Evolutionary conservation across 306 rosid species (phyloP), one percentile per base, ranked within the genome.

Genomic region (Inga leiocalycina): DNA sequence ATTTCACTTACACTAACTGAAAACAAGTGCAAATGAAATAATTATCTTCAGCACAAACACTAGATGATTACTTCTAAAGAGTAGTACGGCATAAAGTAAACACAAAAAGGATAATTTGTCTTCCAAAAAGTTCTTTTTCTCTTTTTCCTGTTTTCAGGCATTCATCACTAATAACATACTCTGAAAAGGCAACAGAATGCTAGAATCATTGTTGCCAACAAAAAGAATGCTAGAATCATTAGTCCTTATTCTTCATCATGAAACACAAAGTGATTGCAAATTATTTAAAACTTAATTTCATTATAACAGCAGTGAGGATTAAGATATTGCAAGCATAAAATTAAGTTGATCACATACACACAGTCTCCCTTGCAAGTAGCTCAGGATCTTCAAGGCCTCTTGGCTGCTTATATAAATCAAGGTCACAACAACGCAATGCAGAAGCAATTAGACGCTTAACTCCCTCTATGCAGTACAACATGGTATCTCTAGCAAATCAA

Each of bases 1-100:
- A 92, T 91, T 89, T 92, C 97, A 81, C 94, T 92, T 74, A 91
- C 97, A 2, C 97, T 91, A 79, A 92, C 94, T 91, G 92, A 85
- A 87, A 80, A 41, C 19, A 68, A 19, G 66, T 15, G 34, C 72
- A 71, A 69, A 69, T 64, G 75, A 44, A 56, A 56, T 15, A 74
- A 7, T 4, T 54, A 64, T 51, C 65, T 59, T 48, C 61, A 78
- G 37, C 16, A 65, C 51, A 65, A 65, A 41, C 5, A n/a, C 8
- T 64, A 17, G 37, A 39, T 1, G 35, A 61, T 32, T 51, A 64
- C 39, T 44, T 76, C 15, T 24, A 61, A 35, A 74, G 32, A 69
- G 41, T 10, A 30, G 6, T 24, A 27, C 0, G 52, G 17, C 62
- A 71, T 51, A 32, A 61, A 44, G 74, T 20, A 20, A 19, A 59